Evolutionary conservation across 2,329 filamentous ascomycete genomes (phyloP).

Genomic region (Xylariaceae sp.): DNA sequence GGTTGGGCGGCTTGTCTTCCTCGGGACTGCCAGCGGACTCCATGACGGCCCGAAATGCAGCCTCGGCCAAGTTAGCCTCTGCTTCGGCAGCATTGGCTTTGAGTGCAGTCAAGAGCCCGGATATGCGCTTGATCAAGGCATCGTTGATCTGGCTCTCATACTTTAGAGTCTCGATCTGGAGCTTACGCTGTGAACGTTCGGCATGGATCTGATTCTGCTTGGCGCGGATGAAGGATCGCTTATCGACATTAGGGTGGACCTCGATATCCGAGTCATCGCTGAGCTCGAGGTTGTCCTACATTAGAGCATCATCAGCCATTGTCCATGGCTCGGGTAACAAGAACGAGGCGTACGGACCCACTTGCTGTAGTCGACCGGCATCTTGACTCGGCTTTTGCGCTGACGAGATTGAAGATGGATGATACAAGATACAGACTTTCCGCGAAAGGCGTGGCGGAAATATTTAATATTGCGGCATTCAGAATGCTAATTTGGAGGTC

Average conservation of each 20-base stretch:
- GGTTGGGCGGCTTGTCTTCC: slow-evolving; percentile 69
- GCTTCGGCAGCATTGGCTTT: slow-evolving; percentile 68
- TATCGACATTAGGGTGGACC: slow-evolving; percentile 98
- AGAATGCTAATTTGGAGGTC: too few species aligned
- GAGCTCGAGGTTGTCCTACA: slow-evolving; percentile 85
- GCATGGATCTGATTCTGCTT: slow-evolving; percentile 98
- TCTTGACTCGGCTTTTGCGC: slow-evolving; percentile 25
- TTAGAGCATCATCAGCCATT: slow-evolving; percentile 12
- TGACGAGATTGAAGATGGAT: too few species aligned
- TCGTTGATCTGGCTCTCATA: slow-evolving; percentile 94
- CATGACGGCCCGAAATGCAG: slow-evolving; percentile 87
- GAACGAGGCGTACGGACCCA: slow-evolving; percentile 47
- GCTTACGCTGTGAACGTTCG: slow-evolving; percentile 77
- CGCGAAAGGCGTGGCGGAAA: too few species aligned
- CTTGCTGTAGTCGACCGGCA: slow-evolving; percentile 63
- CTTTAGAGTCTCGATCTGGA: slow-evolving; percentile 85
- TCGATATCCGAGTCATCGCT: slow-evolving; percentile 98
- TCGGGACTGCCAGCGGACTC: slow-evolving; percentile 69
- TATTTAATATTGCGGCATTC: too few species aligned
- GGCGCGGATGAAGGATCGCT: slow-evolving; percentile 94
- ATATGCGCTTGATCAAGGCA: slow-evolving; percentile 80
- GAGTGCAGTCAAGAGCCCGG: slow-evolving; percentile 69
- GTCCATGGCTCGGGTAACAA: neutral
- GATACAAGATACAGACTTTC: too few species aligned
- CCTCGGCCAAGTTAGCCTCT: slow-evolving; percentile 66